These are phyloP conservation scores for Nakaseomyces delphensis DNA, from an alignment of 1,139 yeast genomes.

Conservation along the genomic window DNA sequence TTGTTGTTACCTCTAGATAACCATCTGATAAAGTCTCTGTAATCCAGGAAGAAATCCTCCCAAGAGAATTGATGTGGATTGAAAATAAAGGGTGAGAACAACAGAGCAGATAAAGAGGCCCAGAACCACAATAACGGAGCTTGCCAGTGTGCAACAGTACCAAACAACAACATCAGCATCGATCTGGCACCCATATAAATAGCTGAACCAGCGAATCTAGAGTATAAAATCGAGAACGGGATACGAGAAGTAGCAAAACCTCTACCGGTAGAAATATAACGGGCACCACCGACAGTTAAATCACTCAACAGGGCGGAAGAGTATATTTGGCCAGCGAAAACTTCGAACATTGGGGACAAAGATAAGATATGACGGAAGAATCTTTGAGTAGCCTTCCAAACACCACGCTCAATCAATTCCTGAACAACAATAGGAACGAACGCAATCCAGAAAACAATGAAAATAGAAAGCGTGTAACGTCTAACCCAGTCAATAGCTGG, in stretches of 20 bases:
- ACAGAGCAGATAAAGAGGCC: constrained; percentile 85
- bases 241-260: constrained; percentile 98
- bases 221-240: constrained; percentile 89
- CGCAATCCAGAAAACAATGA: constrained; percentile 96
- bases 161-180: constrained; percentile 79
- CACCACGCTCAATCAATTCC: constrained; percentile 95
- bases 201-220: constrained; percentile 95
- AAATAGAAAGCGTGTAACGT: constrained; percentile 94
- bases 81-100: constrained; percentile 89
- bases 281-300: constrained; percentile 97
- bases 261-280: constrained; percentile 98
- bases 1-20: constrained; percentile 96
- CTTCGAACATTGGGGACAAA: constrained; percentile 94
- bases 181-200: constrained; percentile 95
- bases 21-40: constrained; percentile 98
- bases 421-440: constrained; percentile 94
- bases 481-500: constrained; percentile 96
- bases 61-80: constrained; percentile 99
- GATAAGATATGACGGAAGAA: constrained; percentile 83
- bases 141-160: constrained; percentile 94
- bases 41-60: constrained; percentile 97
- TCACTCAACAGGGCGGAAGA: constrained; percentile 86
- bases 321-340: constrained; percentile 95
- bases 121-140: constrained; percentile 97
- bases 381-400: constrained; percentile 91